A percentile compares a stretch with the other conserved stretches of the same genome.
phyloP scores from a whole-genome alignment of 2,329 filamentous ascomycete species.

The Hypomyces rosellus region DNA sequence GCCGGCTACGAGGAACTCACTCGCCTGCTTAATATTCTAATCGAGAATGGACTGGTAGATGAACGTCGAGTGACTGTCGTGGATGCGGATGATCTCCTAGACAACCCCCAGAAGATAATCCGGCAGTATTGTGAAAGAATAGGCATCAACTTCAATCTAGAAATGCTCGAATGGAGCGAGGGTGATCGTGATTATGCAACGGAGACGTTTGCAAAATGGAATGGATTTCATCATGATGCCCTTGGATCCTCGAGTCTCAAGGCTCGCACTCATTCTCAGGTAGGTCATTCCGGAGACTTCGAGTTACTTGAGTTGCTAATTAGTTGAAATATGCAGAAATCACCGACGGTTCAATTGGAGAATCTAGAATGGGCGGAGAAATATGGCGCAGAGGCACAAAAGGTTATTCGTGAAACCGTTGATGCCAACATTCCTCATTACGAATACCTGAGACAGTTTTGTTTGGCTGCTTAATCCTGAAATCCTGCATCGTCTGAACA shows the following conservation, averaged over 20 bases:
- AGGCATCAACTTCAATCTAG: slow-evolving; percentile 65
- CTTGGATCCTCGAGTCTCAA: slow-evolving; percentile 74
- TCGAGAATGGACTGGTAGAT: slow-evolving; percentile 62
- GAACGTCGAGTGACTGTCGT: slow-evolving; percentile 73
- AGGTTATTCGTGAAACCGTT: slow-evolving; percentile 63
- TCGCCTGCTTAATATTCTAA: slow-evolving; percentile 78
- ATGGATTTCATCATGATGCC: slow-evolving; percentile 92
- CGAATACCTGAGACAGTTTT: slow-evolving; percentile 63
- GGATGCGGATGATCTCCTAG: slow-evolving; percentile 89
- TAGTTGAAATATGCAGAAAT: slow-evolving; percentile 38
- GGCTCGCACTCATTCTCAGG: slow-evolving; percentile 58
- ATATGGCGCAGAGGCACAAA: slow-evolving; percentile 65
- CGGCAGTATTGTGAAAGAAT: slow-evolving; percentile 75
- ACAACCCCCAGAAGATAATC: slow-evolving; percentile 71
- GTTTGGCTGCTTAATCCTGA: not conserved
- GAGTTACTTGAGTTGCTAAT: not conserved
- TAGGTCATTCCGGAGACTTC: slow-evolving; percentile 29
- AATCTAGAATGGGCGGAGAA: slow-evolving; percentile 67
- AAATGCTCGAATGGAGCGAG: slow-evolving; percentile 81
- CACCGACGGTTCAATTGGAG: slow-evolving; percentile 58
- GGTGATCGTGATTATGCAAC: slow-evolving; percentile 67
- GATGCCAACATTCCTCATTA: slow-evolving; percentile 68
- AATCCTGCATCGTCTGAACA: no score
- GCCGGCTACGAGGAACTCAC: slow-evolving; percentile 88
- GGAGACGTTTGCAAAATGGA: slow-evolving; percentile 90